A percentile compares a stretch with the other conserved stretches of the same genome.
Conservation (phyloP, 2,329 filamentous ascomycete species). For the Lasiodiplodia hormozganensis region DNA sequence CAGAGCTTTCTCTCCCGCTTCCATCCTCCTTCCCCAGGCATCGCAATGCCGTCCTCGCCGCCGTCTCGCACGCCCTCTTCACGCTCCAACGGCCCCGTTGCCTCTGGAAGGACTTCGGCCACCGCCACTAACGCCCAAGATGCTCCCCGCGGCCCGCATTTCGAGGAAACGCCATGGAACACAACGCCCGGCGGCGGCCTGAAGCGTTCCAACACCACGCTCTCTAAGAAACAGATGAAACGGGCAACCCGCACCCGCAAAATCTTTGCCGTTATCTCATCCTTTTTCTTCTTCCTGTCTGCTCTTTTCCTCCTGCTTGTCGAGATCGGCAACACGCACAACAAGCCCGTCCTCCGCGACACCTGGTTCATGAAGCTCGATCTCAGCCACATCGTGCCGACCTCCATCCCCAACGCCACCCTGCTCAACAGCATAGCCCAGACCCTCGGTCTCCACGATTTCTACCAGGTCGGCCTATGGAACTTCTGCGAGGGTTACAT, state of each 20-base stretch:
- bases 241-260: conserved; percentile 57
- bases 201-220: conserved; percentile 30
- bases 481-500: conserved; percentile 88
- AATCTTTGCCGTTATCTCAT: conserved; percentile 69
- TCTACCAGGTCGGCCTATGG: conserved; percentile 93
- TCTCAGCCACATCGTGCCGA: conserved; percentile 80
- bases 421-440: conserved; percentile 89
- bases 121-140: conserved; percentile 4
- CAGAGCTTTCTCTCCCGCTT: conserved; percentile 13
- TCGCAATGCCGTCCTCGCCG: conserved; percentile 19
- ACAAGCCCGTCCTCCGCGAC: conserved; percentile 66
- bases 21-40: conserved; percentile 7
- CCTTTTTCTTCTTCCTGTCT: conserved; percentile 74
- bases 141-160: conserved; percentile 2
- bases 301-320: conserved; percentile 83
- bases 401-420: conserved; percentile 71
- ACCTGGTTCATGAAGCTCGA: conserved; percentile 88
- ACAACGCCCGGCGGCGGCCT: conserved; percentile 18
- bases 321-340: conserved; percentile 75
- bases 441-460: conserved; percentile 87
- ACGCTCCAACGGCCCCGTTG: conserved; percentile 1
- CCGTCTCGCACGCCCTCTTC: conserved; percentile 13
- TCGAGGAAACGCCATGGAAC: conserved; percentile 27
- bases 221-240: conserved; percentile 46
- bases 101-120: conserved; percentile 20